phyloP scores from a whole-genome alignment of 129 eudicot species.

The Tagetes erecta region DNA sequence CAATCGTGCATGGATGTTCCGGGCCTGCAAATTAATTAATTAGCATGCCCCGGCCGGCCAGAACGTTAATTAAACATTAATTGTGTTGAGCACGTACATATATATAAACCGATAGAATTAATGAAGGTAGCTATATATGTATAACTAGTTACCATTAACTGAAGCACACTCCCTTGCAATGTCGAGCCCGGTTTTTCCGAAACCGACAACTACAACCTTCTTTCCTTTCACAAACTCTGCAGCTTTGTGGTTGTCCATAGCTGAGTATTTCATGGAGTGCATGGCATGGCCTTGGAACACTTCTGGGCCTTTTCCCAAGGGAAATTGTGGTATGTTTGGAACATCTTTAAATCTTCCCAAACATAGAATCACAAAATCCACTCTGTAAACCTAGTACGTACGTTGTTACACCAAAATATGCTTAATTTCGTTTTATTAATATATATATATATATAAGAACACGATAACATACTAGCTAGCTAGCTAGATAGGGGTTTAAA shows the following conservation, averaged over 20 bases:
- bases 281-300: conserved; percentile 46
- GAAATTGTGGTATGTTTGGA: conserved; percentile 57
- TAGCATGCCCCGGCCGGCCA: not conserved
- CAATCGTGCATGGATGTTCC: conserved; percentile 45
- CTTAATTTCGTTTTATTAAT: too few species aligned
- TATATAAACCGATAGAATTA: too few species aligned
- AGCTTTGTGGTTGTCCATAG: conserved; percentile 36
- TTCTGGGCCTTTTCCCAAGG: conserved; percentile 44
- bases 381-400: conserved; percentile 32
- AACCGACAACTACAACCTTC: conserved; percentile 48
- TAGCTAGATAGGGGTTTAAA: too few species aligned
- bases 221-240: conserved; percentile 43
- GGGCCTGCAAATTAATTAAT: conserved; percentile 40
- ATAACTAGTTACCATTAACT: conserved; percentile 50
- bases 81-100: not conserved
- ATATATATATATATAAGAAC: not conserved
- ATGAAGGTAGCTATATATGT: too few species aligned
- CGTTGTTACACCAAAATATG: too few species aligned
- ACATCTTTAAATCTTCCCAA: conserved; percentile 59
- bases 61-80: not conserved
- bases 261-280: conserved; percentile 55
- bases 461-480: not conserved
- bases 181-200: conserved; percentile 51
- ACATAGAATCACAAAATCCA: conserved; percentile 56
- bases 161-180: conserved; percentile 50